Base-by-base conservation (phyloP, 2,329 filamentous ascomycete genomes). In the Phyllosticta ampelicida region DNA sequence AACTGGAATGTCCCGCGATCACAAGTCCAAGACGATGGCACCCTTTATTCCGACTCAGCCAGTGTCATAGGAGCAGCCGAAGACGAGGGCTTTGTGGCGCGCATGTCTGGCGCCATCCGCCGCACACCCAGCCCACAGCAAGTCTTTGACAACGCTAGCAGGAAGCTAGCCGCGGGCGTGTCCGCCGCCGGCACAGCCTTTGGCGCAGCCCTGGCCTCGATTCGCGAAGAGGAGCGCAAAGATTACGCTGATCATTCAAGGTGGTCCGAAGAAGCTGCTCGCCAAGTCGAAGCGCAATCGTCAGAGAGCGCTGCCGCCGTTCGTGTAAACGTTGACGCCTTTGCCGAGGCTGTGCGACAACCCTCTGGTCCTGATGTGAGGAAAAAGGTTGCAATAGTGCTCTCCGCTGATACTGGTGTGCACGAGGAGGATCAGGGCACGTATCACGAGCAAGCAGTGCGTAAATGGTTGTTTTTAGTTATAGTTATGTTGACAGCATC, bases 231-330 rank as follows among this genome's bases (percentile, higher is more conserved):
- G 68, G 88, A 91, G 68, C 85, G 84, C 68, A 81, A 83, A 61
- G 86, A 86, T 55, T 94, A 87, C 70, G 85, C 84, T 62, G 92
- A 96, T 71, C 89, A 94, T 73, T 87, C 89, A 69, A 85, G 89
- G 55, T 96, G 92, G 92, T 90, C 87, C 13, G 90, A 96, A 71
- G 91, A 96, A 74, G 89, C 86, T 20, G 86, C 89, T 65, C 80
- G 86, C 64, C 73, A 66, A 59, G 70, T 70, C 55, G 71, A 68
- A 60, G 69, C 67, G 48, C 68, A 70, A 61, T 65, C 68, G n/a
- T 62, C 68, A 10, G 66, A 72, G 59, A 73, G 69, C 62, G 51
- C 62, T 57, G 62, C 58, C 18, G 73, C 65, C 19, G 73, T 67
- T 4, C 67, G 67, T 23, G 62, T 64, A 21, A 67, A 73, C 56